A percentile compares a stretch with the other conserved stretches of the same genome.
These are phyloP conservation scores for Xylariomycetidae sp. DNA, from an alignment of 2,329 filamentous ascomycete genomes.

Conservation along the genomic window DNA sequence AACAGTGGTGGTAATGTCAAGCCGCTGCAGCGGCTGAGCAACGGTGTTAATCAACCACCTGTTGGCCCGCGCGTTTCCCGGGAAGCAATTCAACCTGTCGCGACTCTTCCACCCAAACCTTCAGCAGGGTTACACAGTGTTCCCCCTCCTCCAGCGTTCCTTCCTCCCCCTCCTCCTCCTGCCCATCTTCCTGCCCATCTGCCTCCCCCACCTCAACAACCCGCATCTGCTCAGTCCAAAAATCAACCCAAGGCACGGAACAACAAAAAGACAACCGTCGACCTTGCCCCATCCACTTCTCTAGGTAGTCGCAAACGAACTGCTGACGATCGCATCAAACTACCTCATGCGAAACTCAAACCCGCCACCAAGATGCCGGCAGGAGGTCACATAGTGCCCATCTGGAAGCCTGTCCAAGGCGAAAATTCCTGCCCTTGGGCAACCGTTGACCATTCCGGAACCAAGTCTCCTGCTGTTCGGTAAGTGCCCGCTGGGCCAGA, in stretches of 20 bases:
- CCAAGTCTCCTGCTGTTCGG: too few species aligned
- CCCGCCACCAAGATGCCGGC: conserved; percentile 44
- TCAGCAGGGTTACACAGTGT: conserved; percentile 6
- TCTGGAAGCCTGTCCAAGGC: conserved; percentile 44
- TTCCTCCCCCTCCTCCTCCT: conserved; percentile 9
- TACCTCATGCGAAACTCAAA: conserved; percentile 49
- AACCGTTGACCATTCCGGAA: conserved; percentile 47
- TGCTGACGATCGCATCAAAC: conserved; percentile 62
- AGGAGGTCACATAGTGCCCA: conserved; percentile 44
- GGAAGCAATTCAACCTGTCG: too few species aligned
- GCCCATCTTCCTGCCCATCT: conserved; percentile 7
- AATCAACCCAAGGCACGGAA: conserved; percentile 6
- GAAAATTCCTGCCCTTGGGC: conserved; percentile 61
- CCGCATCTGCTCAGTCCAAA: conserved; percentile 1
- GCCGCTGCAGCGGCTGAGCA: neutral
- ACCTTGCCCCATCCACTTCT: conserved; percentile 36
- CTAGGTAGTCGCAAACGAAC: conserved; percentile 72
- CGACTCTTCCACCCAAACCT: too few species aligned
- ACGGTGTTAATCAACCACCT: too few species aligned
- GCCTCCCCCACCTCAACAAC: neutral
- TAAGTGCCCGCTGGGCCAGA: too few species aligned
- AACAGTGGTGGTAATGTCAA: neutral
- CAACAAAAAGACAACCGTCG: conserved; percentile 15
- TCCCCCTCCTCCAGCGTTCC: conserved; percentile 21
- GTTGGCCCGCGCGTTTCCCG: too few species aligned